phyloP scores from a whole-genome alignment of 768 basidiomycete genomes.

The Jaapia argillacea region DNA sequence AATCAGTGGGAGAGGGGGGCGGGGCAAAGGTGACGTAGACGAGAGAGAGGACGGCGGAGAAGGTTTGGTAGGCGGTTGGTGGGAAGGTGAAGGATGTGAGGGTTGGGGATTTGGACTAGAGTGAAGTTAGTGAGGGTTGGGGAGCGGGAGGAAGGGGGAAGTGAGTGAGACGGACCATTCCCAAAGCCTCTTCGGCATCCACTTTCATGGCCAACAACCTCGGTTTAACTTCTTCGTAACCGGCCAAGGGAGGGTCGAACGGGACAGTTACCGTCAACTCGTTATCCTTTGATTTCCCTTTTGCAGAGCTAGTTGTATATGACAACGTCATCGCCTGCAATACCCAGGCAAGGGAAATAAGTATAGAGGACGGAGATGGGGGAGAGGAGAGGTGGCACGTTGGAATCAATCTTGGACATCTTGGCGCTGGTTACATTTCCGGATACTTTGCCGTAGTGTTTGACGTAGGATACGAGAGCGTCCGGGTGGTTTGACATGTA shows the following conservation, averaged over 20 bases:
- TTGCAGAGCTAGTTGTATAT: conserved; percentile 55
- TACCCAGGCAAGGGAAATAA: neutral
- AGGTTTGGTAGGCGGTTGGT: conserved; percentile 13
- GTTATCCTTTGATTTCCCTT: conserved; percentile 25
- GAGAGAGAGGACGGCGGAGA: conserved; percentile 20
- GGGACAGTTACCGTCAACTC: conserved; percentile 39
- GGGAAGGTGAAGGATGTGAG: conserved; percentile 41
- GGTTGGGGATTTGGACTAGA: conserved; percentile 27
- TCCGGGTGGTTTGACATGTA: conserved; percentile 84
- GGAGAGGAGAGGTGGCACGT: conserved; percentile 33
- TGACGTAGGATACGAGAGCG: conserved; percentile 77
- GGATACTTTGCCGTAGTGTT: conserved; percentile 61
- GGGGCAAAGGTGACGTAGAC: conserved; percentile 21
- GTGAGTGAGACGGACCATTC: conserved; percentile 45
- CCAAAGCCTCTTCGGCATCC: conserved; percentile 67
- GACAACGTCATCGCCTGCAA: conserved; percentile 67
- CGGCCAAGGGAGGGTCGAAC: conserved; percentile 62
- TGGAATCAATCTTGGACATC: conserved; percentile 61
- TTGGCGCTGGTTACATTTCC: conserved; percentile 46
- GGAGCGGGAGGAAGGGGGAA: neutral
- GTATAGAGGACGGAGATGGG: no score
- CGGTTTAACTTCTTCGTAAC: conserved; percentile 79
- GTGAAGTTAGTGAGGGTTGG: neutral
- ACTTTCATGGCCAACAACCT: conserved; percentile 74
- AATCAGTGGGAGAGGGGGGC: conserved; percentile 11